A percentile compares a stretch with the other conserved stretches of the same genome.
Conservation (phyloP, 345 rosid species). For the Eucalyptus marginata region DNA sequence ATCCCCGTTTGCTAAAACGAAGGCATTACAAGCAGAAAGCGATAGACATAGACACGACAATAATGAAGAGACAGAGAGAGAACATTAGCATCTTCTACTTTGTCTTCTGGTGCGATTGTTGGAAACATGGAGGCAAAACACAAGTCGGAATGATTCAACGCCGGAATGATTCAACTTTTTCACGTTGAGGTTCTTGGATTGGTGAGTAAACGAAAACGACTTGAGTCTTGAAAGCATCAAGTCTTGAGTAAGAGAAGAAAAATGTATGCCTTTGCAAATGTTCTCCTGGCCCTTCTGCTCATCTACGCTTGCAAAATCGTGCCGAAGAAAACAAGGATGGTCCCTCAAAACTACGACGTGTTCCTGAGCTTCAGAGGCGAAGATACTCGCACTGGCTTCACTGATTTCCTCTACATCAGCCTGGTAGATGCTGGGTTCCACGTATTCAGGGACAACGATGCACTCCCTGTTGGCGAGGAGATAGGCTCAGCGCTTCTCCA, state of each 20-base stretch:
- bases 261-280: not conserved
- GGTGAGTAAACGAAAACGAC: not conserved
- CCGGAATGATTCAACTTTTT: not conserved
- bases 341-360: not conserved
- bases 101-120: not conserved
- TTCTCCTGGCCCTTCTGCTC: not conserved
- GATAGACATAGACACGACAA: no score
- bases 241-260: not conserved
- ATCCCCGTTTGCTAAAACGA: no score
- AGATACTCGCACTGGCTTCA: not conserved
- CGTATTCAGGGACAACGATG: not conserved
- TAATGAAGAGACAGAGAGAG: no score
- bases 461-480: not conserved
- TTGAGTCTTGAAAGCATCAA: not conserved
- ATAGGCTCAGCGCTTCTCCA: not conserved
- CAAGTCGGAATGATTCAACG: not conserved
- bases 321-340: not conserved
- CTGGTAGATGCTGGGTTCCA: not conserved
- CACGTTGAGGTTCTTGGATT: not conserved
- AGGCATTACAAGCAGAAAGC: no score
- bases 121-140: not conserved
- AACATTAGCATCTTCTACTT: not conserved
- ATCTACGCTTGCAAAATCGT: not conserved
- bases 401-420: not conserved
- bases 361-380: not conserved